phyloP scores from a whole-genome alignment of 208 protist species.

The Plasmodiophora brassicae region DNA sequence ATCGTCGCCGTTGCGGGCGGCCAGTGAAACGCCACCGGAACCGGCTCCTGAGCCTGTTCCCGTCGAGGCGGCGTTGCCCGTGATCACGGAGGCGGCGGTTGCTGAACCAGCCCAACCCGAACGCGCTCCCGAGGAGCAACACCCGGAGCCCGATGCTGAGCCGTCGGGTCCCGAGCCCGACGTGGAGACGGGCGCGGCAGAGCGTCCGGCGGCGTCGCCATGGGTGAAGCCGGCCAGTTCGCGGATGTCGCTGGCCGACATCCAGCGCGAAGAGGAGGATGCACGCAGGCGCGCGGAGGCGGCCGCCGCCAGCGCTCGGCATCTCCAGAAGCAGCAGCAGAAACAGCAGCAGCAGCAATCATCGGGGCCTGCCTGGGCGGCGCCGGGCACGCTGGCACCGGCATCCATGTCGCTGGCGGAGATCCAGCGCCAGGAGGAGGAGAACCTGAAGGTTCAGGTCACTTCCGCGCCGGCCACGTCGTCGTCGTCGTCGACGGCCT shows the following conservation, averaged over 20 bases:
- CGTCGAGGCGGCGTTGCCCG: too few species aligned
- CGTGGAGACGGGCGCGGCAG: too few species aligned
- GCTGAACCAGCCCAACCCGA: too few species aligned
- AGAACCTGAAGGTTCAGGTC: background rate
- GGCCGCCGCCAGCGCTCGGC: background rate
- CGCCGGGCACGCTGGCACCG: background rate
- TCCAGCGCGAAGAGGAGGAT: background rate
- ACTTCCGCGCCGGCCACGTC: background rate
- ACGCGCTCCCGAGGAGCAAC: too few species aligned
- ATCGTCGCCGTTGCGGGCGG: too few species aligned
- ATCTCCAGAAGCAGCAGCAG: background rate
- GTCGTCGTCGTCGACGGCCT: background rate
- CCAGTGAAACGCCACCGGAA: too few species aligned
- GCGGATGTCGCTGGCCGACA: background rate
- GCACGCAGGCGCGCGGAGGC: background rate
- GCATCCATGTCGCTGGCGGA: background rate
- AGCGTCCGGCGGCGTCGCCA: too few species aligned
- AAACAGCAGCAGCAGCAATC: background rate
- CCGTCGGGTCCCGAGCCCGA: too few species aligned
- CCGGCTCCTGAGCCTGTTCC: too few species aligned
- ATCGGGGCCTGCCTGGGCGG: background rate
- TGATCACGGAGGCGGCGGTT: too few species aligned
- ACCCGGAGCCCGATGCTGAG: too few species aligned
- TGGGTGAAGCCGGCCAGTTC: too few species aligned
- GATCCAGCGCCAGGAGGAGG: slow-evolving; percentile 17